Percentiles rank a stretch among this genome's conserved stretches.
Evolutionary conservation across 345 rosid species (phyloP).

Genomic region (Arabidopsis suecica): DNA sequence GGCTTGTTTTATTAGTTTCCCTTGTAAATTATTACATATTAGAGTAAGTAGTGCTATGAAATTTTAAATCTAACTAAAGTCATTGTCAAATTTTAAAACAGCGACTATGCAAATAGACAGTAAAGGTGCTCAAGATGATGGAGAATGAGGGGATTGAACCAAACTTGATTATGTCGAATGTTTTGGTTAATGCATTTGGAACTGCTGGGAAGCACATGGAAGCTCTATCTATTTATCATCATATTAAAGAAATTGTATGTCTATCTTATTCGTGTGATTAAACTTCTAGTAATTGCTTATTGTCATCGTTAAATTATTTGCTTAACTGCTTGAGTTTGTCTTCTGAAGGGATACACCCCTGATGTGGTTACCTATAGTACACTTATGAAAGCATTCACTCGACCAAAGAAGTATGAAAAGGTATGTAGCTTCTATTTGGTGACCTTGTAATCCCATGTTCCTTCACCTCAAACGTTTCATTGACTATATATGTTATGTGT

Average conservation of each 20-base stretch:
- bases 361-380: slow-evolving; percentile 73
- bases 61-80: background rate
- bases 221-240: too few species aligned
- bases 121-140: slow-evolving; percentile 71
- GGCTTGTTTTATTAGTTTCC: background rate
- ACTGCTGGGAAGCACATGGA: background rate
- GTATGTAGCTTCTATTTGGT: slow-evolving; percentile 37
- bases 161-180: slow-evolving; percentile 68
- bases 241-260: too few species aligned
- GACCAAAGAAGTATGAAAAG: slow-evolving; percentile 64
- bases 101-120: slow-evolving; percentile 64
- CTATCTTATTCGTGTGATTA: background rate
- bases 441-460: background rate
- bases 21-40: too few species aligned
- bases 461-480: background rate
- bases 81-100: slow-evolving; percentile 29
- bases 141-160: slow-evolving; percentile 56
- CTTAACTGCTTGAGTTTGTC: slow-evolving; percentile 18
- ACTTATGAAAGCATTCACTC: slow-evolving; percentile 71
- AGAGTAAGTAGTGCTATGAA: too few species aligned
- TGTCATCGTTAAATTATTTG: slow-evolving; percentile 19
- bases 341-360: slow-evolving; percentile 65
- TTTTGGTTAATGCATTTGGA: slow-evolving; percentile 46
- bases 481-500: background rate
- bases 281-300: background rate